Conservation (phyloP, 2,329 filamentous ascomycete species). For the Exophiala sideris region DNA sequence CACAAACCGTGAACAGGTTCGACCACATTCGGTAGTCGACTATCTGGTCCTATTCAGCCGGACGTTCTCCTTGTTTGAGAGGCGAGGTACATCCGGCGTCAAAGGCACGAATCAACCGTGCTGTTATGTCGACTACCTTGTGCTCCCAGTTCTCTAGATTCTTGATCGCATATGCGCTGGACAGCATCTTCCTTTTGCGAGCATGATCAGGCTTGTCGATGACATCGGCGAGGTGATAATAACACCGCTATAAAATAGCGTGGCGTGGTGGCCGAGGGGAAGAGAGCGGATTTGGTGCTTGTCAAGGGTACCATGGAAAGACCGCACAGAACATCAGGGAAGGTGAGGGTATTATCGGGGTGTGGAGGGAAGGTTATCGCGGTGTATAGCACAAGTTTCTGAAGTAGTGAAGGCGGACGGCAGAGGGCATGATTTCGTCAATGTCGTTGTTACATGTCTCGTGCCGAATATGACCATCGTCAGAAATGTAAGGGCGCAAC, state of each 20-base stretch:
- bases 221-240: conserved; percentile 31
- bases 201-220: conserved; percentile 39
- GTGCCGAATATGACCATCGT: no score
- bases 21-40: conserved; percentile 39
- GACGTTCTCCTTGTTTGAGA: not conserved
- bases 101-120: conserved; percentile 34
- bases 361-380: no score
- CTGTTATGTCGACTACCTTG: conserved; percentile 39
- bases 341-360: no score
- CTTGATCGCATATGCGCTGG: conserved; percentile 39
- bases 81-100: conserved; percentile 34
- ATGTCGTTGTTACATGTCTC: no score
- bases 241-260: no score
- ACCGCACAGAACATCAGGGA: no score
- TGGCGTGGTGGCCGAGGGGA: no score
- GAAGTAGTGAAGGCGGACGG: no score
- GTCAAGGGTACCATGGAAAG: no score
- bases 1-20: conserved; percentile 38
- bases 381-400: no score
- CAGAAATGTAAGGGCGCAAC: not conserved
- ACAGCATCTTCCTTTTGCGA: conserved; percentile 39
- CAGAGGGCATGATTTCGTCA: no score
- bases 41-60: conserved; percentile 28
- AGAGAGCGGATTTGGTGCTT: no score
- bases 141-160: conserved; percentile 42